These are phyloP conservation scores for Oryza glaberrima DNA, from an alignment of 176 grass and related monocot species.

Conservation along the genomic window DNA sequence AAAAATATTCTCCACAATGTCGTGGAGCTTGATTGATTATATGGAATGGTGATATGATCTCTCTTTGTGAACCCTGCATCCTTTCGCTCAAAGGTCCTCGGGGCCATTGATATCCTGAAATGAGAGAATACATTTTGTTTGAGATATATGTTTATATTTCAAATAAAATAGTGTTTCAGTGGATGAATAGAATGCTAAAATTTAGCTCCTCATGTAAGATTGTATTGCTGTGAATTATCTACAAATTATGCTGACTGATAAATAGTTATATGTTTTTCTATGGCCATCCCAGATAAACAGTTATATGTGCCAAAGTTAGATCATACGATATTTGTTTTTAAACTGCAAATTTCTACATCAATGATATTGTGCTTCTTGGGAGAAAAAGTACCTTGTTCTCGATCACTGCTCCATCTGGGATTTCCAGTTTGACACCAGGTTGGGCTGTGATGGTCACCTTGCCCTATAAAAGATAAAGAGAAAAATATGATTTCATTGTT, in stretches of 20 bases:
- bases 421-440: constrained; percentile 69
- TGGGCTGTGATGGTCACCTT: constrained; percentile 77
- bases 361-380: not conserved
- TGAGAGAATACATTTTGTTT: constrained; percentile 6
- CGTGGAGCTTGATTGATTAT: constrained; percentile 35
- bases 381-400: constrained; percentile 66
- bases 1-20: constrained; percentile 31
- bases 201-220: not conserved
- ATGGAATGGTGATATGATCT: constrained; percentile 5
- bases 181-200: not conserved
- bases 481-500: constrained; percentile 18
- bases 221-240: not conserved
- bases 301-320: not conserved
- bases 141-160: not conserved
- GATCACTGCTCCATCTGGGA: constrained; percentile 68
- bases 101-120: constrained; percentile 60
- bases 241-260: constrained; percentile 25
- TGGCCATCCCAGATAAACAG: too few species aligned
- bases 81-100: constrained; percentile 46
- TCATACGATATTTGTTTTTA: not conserved
- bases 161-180: not conserved
- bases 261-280: not conserved
- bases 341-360: not conserved
- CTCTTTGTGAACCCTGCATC: not conserved
- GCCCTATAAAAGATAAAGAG: constrained; percentile 41